Evolutionary conservation across 306 rosid genomes (phyloP).

Genomic region (Trifolium pratense): DNA sequence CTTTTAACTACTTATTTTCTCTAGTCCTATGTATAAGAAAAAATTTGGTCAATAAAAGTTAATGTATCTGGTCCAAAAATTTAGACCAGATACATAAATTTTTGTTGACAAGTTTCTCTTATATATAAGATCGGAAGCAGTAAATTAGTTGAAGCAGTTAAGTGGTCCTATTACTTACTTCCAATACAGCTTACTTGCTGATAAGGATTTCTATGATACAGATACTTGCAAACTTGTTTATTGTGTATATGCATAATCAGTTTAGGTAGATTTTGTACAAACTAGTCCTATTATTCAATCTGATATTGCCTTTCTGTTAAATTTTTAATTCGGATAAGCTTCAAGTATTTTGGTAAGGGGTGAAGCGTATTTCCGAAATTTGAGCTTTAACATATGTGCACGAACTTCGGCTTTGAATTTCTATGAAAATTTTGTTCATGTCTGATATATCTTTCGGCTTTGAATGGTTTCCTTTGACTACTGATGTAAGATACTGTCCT

Average conservation of each 20-base stretch:
- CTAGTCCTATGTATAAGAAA: too few relatives aligned
- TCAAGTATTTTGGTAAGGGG: background rate
- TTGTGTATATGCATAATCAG: too few relatives aligned
- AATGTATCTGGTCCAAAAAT: too few relatives aligned
- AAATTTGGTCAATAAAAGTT: too few relatives aligned
- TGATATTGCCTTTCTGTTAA: background rate
- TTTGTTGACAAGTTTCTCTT: too few relatives aligned
- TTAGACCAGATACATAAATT: too few relatives aligned
- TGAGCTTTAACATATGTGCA: background rate
- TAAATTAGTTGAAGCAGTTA: conserved; percentile 21
- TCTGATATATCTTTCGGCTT: conserved; percentile 2
- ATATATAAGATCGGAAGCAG: too few relatives aligned
- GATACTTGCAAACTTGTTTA: background rate
- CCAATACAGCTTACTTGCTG: conserved; percentile 6
- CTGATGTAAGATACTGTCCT: background rate
- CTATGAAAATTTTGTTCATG: conserved; percentile 13
- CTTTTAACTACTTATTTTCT: background rate
- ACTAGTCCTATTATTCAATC: background rate
- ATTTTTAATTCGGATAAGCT: background rate
- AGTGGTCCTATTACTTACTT: conserved; percentile 28
- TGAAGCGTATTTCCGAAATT: conserved; percentile 14
- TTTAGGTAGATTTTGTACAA: background rate
- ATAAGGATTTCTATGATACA: conserved; percentile 24
- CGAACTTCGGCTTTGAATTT: conserved; percentile 8
- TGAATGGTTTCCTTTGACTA: background rate